Percentiles rank a stretch among this genome's conserved stretches.
These are phyloP conservation scores for Backusella tarrabulga DNA, from an alignment of 192 early-diverging fungal genomes.

Conservation along the genomic window DNA sequence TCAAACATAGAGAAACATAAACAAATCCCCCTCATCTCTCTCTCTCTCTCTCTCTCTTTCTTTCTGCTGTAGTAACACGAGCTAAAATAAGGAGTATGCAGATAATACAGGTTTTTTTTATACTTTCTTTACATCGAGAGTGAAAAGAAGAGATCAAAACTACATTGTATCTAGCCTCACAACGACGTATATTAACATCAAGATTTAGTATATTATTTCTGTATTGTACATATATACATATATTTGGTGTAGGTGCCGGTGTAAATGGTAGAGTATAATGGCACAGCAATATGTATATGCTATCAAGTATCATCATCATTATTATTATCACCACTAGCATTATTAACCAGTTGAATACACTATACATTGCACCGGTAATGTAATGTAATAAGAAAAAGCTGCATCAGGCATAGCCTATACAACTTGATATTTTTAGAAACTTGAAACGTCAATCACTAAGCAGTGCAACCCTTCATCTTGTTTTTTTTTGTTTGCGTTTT, in stretches of 20 bases:
- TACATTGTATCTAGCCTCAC: background rate
- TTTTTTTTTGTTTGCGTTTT: background rate
- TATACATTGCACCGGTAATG: background rate
- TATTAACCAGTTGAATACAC: background rate
- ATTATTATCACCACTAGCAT: too few species aligned
- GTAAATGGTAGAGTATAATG: too few species aligned
- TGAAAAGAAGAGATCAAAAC: background rate
- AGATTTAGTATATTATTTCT: background rate
- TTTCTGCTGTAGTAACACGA: background rate
- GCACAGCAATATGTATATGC: too few species aligned
- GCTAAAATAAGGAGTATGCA: background rate
- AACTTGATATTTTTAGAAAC: background rate
- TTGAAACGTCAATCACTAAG: background rate
- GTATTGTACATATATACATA: too few species aligned
- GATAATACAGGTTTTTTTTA: background rate
- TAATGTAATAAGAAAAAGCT: background rate
- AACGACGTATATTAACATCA: background rate
- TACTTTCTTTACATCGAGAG: background rate
- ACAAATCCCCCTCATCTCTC: background rate
- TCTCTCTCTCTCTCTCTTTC: background rate
- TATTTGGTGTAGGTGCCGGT: too few species aligned
- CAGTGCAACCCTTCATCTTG: background rate
- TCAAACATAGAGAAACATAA: background rate
- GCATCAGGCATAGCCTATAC: too few species aligned
- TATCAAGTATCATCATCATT: too few species aligned